Percentiles rank a stretch among this genome's conserved stretches.
These are phyloP conservation scores for Xylaria sp. DNA, from an alignment of 2,329 filamentous ascomycete genomes.

Conservation along the genomic window DNA sequence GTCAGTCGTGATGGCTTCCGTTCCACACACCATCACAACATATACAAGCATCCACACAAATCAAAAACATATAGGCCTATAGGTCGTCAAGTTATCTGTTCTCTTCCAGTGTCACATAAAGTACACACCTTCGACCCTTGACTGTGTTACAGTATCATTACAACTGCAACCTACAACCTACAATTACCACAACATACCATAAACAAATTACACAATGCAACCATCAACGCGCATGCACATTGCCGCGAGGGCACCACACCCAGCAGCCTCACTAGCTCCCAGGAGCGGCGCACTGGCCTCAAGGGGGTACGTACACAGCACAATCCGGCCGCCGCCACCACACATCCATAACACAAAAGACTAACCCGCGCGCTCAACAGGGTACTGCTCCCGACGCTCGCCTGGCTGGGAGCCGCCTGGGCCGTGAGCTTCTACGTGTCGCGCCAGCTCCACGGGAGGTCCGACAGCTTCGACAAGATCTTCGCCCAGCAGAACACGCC, in stretches of 20 bases:
- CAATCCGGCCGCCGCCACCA: background rate
- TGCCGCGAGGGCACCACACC: constrained; percentile 36
- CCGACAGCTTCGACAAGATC: constrained; percentile 44
- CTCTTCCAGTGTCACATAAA: constrained; percentile 3
- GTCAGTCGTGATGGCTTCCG: constrained; percentile 24
- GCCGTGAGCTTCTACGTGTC: constrained; percentile 43
- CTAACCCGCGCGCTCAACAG: constrained; percentile 15
- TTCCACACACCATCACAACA: constrained; percentile 21
- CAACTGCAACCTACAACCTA: constrained; percentile 13
- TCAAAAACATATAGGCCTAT: constrained; percentile 8
- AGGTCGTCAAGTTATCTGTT: background rate
- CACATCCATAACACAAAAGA: background rate
- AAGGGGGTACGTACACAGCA: constrained; percentile 40
- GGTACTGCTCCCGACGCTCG: constrained; percentile 29
- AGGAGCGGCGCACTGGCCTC: constrained; percentile 39
- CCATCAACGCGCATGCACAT: constrained; percentile 40
- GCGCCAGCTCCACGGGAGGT: constrained; percentile 39
- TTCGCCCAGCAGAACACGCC: constrained; percentile 49
- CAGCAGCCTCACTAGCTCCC: constrained; percentile 19
- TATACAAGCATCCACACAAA: constrained; percentile 19
- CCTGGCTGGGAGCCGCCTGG: constrained; percentile 37
- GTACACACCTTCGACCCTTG: background rate
- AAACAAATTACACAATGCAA: constrained; percentile 30
- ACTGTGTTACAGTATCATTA: background rate
- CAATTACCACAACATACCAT: constrained; percentile 7